Percentiles rank a stretch among this genome's conserved stretches.
Conservation (phyloP, 2,329 filamentous ascomycete species). For the Sphaerulina vaccinii region DNA sequence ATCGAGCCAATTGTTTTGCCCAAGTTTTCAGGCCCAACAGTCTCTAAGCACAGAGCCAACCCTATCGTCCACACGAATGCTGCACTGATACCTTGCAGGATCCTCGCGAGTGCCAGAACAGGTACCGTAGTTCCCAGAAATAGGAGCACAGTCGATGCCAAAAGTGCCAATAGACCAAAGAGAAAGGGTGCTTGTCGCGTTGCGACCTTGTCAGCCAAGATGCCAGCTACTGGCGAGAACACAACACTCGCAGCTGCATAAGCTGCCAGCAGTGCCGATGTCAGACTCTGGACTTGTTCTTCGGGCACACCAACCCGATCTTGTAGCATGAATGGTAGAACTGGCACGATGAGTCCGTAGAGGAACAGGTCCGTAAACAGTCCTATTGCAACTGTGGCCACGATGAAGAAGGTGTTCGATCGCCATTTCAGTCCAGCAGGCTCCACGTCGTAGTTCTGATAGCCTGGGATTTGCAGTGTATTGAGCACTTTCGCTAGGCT, state of each 20-base stretch:
- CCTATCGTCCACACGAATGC: slow-evolving; percentile 62
- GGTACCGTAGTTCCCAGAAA: slow-evolving; percentile 51
- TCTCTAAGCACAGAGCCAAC: slow-evolving; percentile 59
- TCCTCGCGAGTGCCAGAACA: slow-evolving; percentile 52
- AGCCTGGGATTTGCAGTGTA: slow-evolving; percentile 36
- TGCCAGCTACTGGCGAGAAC: slow-evolving; percentile 53
- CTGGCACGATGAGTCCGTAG: slow-evolving; percentile 59
- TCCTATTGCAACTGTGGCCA: slow-evolving; percentile 55
- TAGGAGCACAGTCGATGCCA: slow-evolving; percentile 56
- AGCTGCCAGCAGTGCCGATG: slow-evolving; percentile 54
- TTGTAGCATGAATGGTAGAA: slow-evolving; percentile 58
- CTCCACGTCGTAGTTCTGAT: slow-evolving; percentile 34
- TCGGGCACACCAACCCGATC: slow-evolving; percentile 51
- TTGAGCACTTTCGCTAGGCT: slow-evolving; percentile 28
- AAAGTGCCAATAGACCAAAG: slow-evolving; percentile 52
- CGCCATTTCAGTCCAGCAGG: slow-evolving; percentile 51
- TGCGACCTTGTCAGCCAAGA: slow-evolving; percentile 54
- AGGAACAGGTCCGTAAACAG: slow-evolving; percentile 61
- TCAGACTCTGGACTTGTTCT: slow-evolving; percentile 51
- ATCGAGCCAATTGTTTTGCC: slow-evolving; percentile 63
- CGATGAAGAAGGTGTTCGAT: slow-evolving; percentile 60
- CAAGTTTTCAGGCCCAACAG: slow-evolving; percentile 56
- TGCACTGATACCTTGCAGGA: slow-evolving; percentile 58
- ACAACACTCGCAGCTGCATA: slow-evolving; percentile 56
- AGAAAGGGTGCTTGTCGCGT: slow-evolving; percentile 60